Evolutionary conservation across 2,329 filamentous ascomycete species (phyloP).

Genomic region (Tolypocladium album): DNA sequence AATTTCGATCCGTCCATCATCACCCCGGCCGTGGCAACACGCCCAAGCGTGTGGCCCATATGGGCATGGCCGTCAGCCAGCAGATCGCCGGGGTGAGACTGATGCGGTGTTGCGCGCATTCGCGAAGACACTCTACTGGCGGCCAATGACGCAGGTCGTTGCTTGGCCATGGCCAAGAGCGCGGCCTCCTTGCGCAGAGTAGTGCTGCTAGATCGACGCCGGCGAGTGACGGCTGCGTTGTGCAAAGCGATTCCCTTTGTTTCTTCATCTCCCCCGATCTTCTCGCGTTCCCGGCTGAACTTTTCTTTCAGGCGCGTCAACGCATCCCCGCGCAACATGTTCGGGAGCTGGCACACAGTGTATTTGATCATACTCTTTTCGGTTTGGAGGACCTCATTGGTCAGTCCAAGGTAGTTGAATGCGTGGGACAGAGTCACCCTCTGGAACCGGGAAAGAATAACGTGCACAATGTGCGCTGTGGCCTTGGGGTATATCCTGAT

Average conservation of each 20-base stretch:
- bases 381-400: slow-evolving; percentile 81
- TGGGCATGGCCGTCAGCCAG: slow-evolving; percentile 58
- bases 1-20: slow-evolving; percentile 12
- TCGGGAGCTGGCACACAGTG: slow-evolving; percentile 83
- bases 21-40: slow-evolving; percentile 17
- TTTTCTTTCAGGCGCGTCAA: slow-evolving; percentile 84
- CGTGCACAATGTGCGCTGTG: slow-evolving; percentile 93
- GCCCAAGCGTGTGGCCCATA: slow-evolving; percentile 48
- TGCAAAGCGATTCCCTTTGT: slow-evolving; percentile 88
- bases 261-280: slow-evolving; percentile 68
- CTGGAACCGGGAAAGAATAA: slow-evolving; percentile 89
- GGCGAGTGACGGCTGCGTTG: slow-evolving; percentile 57
- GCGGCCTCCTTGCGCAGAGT: slow-evolving; percentile 70
- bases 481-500: slow-evolving; percentile 94
- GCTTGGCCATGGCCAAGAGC: slow-evolving; percentile 52
- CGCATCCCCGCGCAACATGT: slow-evolving; percentile 75
- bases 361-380: slow-evolving; percentile 92
- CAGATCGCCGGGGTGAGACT: slow-evolving; percentile 65
- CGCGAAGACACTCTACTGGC: slow-evolving; percentile 28
- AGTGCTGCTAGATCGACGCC: slow-evolving; percentile 62
- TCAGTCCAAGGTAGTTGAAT: slow-evolving; percentile 87
- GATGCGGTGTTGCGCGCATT: slow-evolving; percentile 31
- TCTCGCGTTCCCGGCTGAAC: slow-evolving; percentile 74
- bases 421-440: slow-evolving; percentile 90
- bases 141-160: slow-evolving; percentile 32